Base-by-base conservation (phyloP, 202 grass and related monocot genomes). In the Setaria viridis region DNA sequence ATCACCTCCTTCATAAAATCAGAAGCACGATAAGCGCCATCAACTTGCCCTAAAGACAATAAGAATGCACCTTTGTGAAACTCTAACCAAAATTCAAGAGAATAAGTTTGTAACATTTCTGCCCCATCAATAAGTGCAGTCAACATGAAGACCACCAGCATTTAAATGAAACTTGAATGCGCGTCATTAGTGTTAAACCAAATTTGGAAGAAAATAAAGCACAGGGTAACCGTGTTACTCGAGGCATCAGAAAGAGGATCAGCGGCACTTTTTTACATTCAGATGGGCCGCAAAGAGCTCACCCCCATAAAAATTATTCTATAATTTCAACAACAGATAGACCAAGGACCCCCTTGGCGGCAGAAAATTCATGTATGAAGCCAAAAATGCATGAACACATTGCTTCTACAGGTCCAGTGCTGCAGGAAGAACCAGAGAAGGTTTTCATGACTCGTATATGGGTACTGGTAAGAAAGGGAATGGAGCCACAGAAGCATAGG, bases 391-490 rank as follows among this genome's bases (percentile, higher is more conserved):
- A 63, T 42, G 19, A 51, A 42, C 13, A 56, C 53, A 65, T 56
- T 57, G 21, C 7, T 47, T 14, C 62, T 9, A 77, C 79, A 76
- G 32, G 20, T 5, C 29, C n/a, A 42, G 6, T 63, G 54, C 21
- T 64, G 25, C 17, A 55, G 65, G 34, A 62, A 41, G 21, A 71
- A 59, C 15, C 9, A 11, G 53, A 21, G 34, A 65, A 72, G 63
- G 4, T 34, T 65, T 78, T 84, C 79, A 90, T 32, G 81, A 39
- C 73, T 97, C 87, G 83, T 95, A 93, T 66, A 95, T 41, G 6
- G 93, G 95, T 60, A 77, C 92, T 8, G 95, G 95, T 55, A 98
- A 82, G 83, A 98, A 95, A 76, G 92, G 95, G 86, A 95, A 98
- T 21, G 95, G 95, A 46, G 95, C 95, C 7, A 91, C 62, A 12